Evolutionary conservation across 2,329 filamentous ascomycete genomes (phyloP), one percentile per base, ranked within the genome.

Genomic region (Cadophora gregata): DNA sequence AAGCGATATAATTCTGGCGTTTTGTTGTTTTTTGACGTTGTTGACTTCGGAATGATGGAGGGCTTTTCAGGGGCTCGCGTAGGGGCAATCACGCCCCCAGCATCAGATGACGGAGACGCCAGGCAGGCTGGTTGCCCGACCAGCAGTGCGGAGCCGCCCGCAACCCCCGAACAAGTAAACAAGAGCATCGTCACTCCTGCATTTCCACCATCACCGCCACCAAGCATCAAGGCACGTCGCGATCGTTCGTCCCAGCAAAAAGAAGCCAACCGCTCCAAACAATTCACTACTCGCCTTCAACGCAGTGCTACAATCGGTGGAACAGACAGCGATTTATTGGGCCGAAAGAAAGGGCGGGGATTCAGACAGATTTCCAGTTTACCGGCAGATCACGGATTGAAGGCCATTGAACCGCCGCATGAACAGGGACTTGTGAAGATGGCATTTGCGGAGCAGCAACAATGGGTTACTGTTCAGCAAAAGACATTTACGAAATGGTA

Each of bases 401-500:
- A 71, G 61, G 73, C 73, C 29, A 61, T 75, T 12, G 75, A 77
- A 65, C 72, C 70, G 66, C 73, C 69, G 70, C 72, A 77, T 76
- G 76, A 77, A 66, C 70, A 74, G 58, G 65, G 68, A 38, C 67
- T 77, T 62, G 69, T 80, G 75, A 89, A 82, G 79, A 90, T 90
- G 88, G 87, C 86, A 66, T 87, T 83, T 78, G 80, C 84, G 71
- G 86, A 88, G 78, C 86, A 90, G 80, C 86, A 89, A 79, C 83
- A 85, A 78, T 90, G 88, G 88, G 85, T 90, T 75, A 88, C 84
- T 77, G 93, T 97, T 81, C 95, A 98, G 84, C 91, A 98, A 80
- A 99, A 98, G 86, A 99, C 96, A 31, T 99, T 99, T 81, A 97
- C 94, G 67, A 99, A 98, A 92, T 99, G 96, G 91, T 92, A 69